Percentiles rank a stretch among this genome's conserved stretches.
Evolutionary conservation across 1,139 yeast species (phyloP).

Genomic region (Candida glucosophila): DNA sequence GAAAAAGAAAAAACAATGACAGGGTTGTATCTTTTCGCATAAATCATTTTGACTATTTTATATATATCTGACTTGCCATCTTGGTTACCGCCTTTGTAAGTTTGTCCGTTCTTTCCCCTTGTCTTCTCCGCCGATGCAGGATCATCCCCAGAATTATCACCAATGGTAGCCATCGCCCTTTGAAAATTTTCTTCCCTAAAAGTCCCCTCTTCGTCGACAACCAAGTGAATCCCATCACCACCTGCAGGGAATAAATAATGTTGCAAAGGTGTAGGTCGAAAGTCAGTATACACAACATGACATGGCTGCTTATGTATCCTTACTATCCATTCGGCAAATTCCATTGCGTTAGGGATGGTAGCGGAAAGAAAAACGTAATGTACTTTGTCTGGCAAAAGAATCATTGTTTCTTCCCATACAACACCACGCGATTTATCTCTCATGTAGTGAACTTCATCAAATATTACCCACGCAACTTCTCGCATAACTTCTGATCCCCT

Average conservation of each 20-base stretch:
- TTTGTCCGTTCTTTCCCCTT: conserved; percentile 71
- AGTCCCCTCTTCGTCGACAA: conserved; percentile 93
- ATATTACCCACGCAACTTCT: conserved; percentile 94
- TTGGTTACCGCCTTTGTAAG: conserved; percentile 84
- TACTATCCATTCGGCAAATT: conserved; percentile 98
- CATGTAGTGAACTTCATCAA: conserved; percentile 95
- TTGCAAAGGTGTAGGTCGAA: conserved; percentile 97
- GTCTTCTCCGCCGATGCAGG: conserved; percentile 49
- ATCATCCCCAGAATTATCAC: conserved; percentile 79
- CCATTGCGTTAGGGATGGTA: conserved; percentile 96
- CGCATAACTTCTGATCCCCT: conserved; percentile 93
- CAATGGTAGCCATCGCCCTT: conserved; percentile 92
- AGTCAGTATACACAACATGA: conserved; percentile 96
- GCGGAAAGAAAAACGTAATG: conserved; percentile 85
- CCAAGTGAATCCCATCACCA: conserved; percentile 95
- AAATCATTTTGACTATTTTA: conserved; percentile 95
- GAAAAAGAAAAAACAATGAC: conserved; percentile 96
- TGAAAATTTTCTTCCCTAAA: conserved; percentile 97
- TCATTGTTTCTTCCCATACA: conserved; percentile 98
- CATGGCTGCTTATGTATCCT: conserved; percentile 93
- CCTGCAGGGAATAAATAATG: conserved; percentile 96
- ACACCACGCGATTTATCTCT: conserved; percentile 96
- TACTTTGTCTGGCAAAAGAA: conserved; percentile 90
- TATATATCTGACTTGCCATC: conserved; percentile 87
- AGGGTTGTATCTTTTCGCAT: conserved; percentile 91